Evolutionary conservation across 139 green algal genomes (phyloP).

Genomic region (Trebouxia sp.): DNA sequence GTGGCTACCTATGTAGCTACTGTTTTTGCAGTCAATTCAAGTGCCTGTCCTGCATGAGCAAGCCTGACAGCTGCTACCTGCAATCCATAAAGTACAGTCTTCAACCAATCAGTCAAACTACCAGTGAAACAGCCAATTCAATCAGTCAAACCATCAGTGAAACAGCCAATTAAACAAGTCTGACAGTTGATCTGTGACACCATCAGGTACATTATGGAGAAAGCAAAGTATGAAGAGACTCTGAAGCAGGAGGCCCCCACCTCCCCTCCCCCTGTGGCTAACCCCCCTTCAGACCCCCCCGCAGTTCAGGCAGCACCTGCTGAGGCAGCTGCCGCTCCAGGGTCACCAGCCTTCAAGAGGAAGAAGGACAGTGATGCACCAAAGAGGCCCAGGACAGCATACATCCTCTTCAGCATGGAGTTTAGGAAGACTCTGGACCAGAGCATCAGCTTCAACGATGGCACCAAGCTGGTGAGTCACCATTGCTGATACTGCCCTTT

Average conservation of each 20-base stretch:
- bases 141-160: too few species aligned
- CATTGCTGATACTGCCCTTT: too few species aligned
- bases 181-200: too few species aligned
- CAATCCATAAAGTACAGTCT: too few species aligned
- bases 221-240: constrained; percentile 5
- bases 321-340: too few species aligned
- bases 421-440: constrained; percentile 28
- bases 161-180: too few species aligned
- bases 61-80: too few species aligned
- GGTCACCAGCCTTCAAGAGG: background rate
- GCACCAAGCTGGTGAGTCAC: constrained; percentile 14
- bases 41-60: too few species aligned
- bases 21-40: too few species aligned
- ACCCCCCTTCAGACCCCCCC: background rate
- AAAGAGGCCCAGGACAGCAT: constrained; percentile 26
- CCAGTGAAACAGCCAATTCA: too few species aligned
- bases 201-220: background rate
- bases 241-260: constrained; percentile 3
- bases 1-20: too few species aligned
- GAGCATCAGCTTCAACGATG: constrained; percentile 32
- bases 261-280: background rate
- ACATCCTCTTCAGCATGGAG: constrained; percentile 35
- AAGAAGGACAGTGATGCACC: constrained; percentile 12
- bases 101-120: too few species aligned
- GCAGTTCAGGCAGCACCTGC: background rate